Percentiles rank a stretch among this genome's conserved stretches.
These are phyloP conservation scores for Coniochaeta sp. DNA, from an alignment of 2,329 filamentous ascomycete genomes.

Conservation along the genomic window DNA sequence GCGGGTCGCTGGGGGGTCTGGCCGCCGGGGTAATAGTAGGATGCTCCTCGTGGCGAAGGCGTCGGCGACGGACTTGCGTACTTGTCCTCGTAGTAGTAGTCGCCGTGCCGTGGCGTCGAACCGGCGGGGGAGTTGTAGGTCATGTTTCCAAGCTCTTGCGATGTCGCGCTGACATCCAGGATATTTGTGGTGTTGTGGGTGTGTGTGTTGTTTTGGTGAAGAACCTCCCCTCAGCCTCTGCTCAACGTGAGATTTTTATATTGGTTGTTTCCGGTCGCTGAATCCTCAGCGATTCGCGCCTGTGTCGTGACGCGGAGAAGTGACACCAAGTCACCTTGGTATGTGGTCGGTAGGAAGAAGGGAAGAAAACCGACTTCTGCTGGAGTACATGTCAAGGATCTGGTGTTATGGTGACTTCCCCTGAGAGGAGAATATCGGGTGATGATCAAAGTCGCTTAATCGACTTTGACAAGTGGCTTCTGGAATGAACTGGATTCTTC, in stretches of 20 bases:
- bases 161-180: constrained; percentile 23
- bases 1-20: constrained; percentile 45
- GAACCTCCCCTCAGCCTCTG: constrained; percentile 10
- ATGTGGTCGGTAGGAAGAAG: constrained; percentile 53
- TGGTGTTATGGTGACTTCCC: constrained; percentile 31
- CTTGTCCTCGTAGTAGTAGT: constrained; percentile 44
- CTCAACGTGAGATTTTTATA: constrained; percentile 3
- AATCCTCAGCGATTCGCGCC: constrained; percentile 28
- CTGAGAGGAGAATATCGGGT: constrained; percentile 20
- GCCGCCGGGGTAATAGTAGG: constrained; percentile 30
- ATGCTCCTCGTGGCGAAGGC: constrained; percentile 44
- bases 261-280: not conserved
- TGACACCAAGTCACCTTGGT: constrained; percentile 52
- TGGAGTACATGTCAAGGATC: constrained; percentile 49
- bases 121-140: constrained; percentile 37
- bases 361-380: constrained; percentile 45
- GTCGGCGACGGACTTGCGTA: constrained; percentile 50
- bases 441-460: constrained; percentile 30
- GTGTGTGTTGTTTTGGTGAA: constrained; percentile 4
- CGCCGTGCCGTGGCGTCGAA: constrained; percentile 37
- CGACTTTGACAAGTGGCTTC: constrained; percentile 26
- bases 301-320: constrained; percentile 37
- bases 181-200: constrained; percentile 7
- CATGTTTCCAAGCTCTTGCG: constrained; percentile 30
- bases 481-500: constrained; percentile 31